Evolutionary conservation across 1,284 basidiomycete genomes (phyloP).

Genomic region (Pseudozyma pruni): DNA sequence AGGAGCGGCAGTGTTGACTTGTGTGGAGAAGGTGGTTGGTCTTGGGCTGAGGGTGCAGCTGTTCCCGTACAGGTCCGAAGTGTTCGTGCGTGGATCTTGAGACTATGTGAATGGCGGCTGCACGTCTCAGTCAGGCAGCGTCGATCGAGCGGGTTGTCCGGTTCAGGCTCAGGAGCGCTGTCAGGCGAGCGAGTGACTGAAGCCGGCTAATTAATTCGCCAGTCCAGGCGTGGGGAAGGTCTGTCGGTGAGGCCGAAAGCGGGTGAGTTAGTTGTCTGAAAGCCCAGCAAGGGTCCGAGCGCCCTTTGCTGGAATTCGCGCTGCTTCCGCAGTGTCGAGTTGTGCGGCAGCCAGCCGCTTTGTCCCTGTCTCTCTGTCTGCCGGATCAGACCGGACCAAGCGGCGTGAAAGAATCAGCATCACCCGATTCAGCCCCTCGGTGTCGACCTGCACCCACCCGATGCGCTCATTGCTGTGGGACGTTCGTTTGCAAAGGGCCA

Average conservation of each 20-base stretch:
- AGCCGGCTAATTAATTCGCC: slow-evolving; percentile 24
- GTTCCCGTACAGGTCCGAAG: slow-evolving; percentile 27
- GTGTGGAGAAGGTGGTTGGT: not conserved
- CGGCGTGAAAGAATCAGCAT: slow-evolving; percentile 12
- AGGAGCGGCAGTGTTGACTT: not conserved
- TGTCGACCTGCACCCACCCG: too few species aligned
- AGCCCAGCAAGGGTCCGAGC: slow-evolving; percentile 21
- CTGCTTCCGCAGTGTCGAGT: slow-evolving; percentile 25
- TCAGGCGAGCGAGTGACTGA: too few species aligned
- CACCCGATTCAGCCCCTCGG: slow-evolving; percentile 2
- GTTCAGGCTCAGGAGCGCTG: too few species aligned
- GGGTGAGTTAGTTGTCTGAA: not conserved
- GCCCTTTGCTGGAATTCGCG: slow-evolving; percentile 2
- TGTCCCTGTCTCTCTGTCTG: not conserved
- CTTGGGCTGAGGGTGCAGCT: not conserved
- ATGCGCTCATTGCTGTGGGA: too few species aligned
- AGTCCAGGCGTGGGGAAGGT: too few species aligned
- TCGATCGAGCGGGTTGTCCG: slow-evolving; percentile 13
- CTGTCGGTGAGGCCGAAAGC: slow-evolving; percentile 4
- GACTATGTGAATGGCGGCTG: not conserved
- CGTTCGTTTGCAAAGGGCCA: too few species aligned
- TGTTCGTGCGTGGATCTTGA: not conserved
- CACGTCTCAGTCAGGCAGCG: not conserved
- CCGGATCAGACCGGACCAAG: slow-evolving; percentile 34
- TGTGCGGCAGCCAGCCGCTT: slow-evolving; percentile 30